Base-by-base conservation (phyloP, 495 filamentous ascomycete species). In the Aspergillus funiculosus region DNA sequence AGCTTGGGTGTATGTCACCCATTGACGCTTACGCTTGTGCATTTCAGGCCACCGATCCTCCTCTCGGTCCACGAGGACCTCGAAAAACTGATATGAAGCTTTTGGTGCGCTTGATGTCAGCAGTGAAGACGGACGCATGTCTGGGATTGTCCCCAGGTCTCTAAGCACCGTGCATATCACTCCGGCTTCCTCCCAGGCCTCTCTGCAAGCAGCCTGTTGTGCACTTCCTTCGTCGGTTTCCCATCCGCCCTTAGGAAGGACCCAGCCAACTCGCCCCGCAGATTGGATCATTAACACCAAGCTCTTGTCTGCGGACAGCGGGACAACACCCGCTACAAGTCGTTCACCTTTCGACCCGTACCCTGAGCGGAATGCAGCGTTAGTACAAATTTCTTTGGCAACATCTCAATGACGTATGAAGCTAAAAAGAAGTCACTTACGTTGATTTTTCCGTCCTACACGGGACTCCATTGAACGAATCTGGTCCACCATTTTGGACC, bases 101-200 rank as follows among this genome's bases (percentile, higher is more conserved):
- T 82, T 83, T 8, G 86, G 85, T 18, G 83, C 82, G 30, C 84
- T 72, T 51, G 80, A 72, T 39, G 78, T 77, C 46, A 78, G 52
- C 22, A 73, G 56, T 15, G 62, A 59, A 7, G 81, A 73, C 15
- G 80, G 74, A 31, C 83, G 79, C 60, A 76, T 79, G 62, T 98
- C 92, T 42, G 79, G 67, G 57, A 98, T 92, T 47, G 83, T 72
- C 40, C 92, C 92, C 52, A 98, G 75, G 64, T 94, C 87, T 54
- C 80, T 79, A 46, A 78, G 78, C 57, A 96, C 80, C 22, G 75
- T 83, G 62, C 89, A 87, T 46, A 81, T 67, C 57, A 98, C 89
- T 53, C 92, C 92, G 39, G 88, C 92, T 69, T 98, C 92, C 69
- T 98, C 92, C 92, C 92, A 98, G 32, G 92, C 94, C 69, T 98